Evolutionary conservation across 768 basidiomycete genomes (phyloP).

Genomic region (Suillus occidentalis): DNA sequence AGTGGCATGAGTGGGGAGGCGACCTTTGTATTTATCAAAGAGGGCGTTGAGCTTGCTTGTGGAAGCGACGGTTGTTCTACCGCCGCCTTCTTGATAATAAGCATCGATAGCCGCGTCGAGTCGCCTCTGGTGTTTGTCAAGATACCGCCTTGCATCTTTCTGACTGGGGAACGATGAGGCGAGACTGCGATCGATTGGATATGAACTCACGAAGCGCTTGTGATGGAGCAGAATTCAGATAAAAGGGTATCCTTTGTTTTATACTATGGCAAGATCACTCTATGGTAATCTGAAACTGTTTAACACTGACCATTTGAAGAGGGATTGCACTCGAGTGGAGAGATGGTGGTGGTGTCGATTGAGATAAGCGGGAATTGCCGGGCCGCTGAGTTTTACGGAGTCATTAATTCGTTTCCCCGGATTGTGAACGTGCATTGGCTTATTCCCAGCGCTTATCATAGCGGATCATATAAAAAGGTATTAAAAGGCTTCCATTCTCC

Average conservation of each 20-base stretch:
- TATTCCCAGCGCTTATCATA: too few species aligned
- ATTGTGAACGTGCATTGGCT: too few species aligned
- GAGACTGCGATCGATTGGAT: not conserved
- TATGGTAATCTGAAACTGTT: too few species aligned
- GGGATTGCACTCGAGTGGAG: too few species aligned
- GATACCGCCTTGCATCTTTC: conserved; percentile 63
- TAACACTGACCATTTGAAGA: conserved; percentile 28
- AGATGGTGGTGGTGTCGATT: not conserved
- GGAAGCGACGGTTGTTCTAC: conserved; percentile 35
- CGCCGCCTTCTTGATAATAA: conserved; percentile 53
- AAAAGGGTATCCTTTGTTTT: conserved; percentile 45
- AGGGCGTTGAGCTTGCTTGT: conserved; percentile 54
- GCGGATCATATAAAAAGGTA: too few species aligned
- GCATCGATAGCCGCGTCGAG: conserved; percentile 75
- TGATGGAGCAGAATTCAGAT: conserved; percentile 62
- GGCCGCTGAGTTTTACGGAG: conserved; percentile 18
- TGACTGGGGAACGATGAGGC: conserved; percentile 19
- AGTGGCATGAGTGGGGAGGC: conserved; percentile 10
- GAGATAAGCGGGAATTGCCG: conserved; percentile 21
- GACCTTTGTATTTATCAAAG: conserved; percentile 74
- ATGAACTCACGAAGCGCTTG: conserved; percentile 65
- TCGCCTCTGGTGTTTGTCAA: conserved; percentile 63
- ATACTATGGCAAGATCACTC: conserved; percentile 24
- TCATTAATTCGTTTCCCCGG: too few species aligned
- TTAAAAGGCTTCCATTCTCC: conserved; percentile 1